A percentile compares a stretch with the other conserved stretches of the same genome.
These are phyloP conservation scores for Claviceps quebecensis DNA, from an alignment of 2,329 filamentous ascomycete species.

Conservation along the genomic window DNA sequence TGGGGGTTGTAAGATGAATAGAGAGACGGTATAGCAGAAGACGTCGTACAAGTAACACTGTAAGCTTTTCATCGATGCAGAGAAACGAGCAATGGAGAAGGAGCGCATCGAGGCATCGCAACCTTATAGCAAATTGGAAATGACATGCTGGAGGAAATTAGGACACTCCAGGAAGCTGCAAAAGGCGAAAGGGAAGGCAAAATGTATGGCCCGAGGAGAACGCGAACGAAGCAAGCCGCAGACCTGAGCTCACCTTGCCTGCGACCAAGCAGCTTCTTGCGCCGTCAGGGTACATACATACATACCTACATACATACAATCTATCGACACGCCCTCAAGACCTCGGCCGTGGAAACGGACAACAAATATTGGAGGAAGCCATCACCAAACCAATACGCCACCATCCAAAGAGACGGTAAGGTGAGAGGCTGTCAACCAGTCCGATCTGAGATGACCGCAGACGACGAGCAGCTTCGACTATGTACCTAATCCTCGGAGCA, in stretches of 20 bases:
- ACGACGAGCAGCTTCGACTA: too few relatives aligned
- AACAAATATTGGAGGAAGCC: not conserved
- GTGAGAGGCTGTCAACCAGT: not conserved
- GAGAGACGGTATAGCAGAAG: slow-evolving; percentile 5
- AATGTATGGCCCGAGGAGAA: not conserved
- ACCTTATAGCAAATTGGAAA: slow-evolving; percentile 33
- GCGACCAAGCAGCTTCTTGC: not conserved
- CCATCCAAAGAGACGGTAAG: not conserved
- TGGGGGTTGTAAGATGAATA: slow-evolving; percentile 2
- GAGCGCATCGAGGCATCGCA: slow-evolving; percentile 31
- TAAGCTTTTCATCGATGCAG: slow-evolving; percentile 9
- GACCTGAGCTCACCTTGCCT: not conserved
- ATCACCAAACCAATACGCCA: not conserved
- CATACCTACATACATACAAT: not conserved
- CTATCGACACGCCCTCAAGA: slow-evolving; percentile 5
- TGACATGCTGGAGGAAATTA: slow-evolving; percentile 4
- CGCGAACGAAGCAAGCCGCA: not conserved
- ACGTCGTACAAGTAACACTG: slow-evolving; percentile 5
- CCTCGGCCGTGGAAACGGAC: not conserved
- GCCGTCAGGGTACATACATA: not conserved
- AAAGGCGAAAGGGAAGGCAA: not conserved
- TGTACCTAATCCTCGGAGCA: too few relatives aligned
- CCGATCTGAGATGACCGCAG: too few relatives aligned
- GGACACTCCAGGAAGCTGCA: not conserved
- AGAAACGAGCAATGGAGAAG: slow-evolving; percentile 14